Evolutionary conservation across 2,329 filamentous ascomycete genomes (phyloP), one percentile per base, ranked within the genome.

Genomic region (Pseudogymnoascus sp.): DNA sequence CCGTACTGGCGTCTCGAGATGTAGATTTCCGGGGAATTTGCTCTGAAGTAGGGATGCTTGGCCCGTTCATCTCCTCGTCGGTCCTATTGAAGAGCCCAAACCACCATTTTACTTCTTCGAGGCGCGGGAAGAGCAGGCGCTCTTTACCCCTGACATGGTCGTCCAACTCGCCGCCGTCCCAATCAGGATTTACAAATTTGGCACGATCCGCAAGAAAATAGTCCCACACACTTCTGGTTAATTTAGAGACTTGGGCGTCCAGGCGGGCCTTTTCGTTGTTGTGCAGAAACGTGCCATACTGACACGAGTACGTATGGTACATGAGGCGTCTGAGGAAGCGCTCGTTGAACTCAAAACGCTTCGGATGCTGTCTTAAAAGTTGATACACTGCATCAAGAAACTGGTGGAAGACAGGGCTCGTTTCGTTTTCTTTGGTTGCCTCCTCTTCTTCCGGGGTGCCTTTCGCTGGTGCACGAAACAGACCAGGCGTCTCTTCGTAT

Each of bases 381-480:
- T 99, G 94, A 72, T 94, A 97, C 1, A 90, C 91, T 37, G 91
- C 92, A 71, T 97, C 94, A 8, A 99, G 82, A 74, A 97, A 99
- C 72, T 99, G 94, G 70, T 99, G 94, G 74, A 99, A 99, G 25
- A 99, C 90, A 0, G 94, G 94, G 64, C 92, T 95, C 35, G 95
- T 89, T 77, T 97, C 94, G 67, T 90, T 94, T n/a, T 87, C 86
- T 63, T 86, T 86, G 0, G 92, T 97, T 8, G 86, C 82, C 68
- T 90, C 85, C 66, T 83, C 82, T 62, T 87, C 82, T 45, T 79
- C 75, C 6, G 74, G 72, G 33, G 72, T 73, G 37, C 75, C 71
- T 60, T 71, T 65, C 71, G 69, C 27, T 70, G 69, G 5, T 71
- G 73, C 39, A 68, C 69, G 4, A 71, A 66, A 60, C 75, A 78